A percentile compares a stretch with the other conserved stretches of the same genome.
These are phyloP conservation scores for Verticillium isaacii DNA, from an alignment of 2,329 filamentous ascomycete genomes.

Conservation along the genomic window DNA sequence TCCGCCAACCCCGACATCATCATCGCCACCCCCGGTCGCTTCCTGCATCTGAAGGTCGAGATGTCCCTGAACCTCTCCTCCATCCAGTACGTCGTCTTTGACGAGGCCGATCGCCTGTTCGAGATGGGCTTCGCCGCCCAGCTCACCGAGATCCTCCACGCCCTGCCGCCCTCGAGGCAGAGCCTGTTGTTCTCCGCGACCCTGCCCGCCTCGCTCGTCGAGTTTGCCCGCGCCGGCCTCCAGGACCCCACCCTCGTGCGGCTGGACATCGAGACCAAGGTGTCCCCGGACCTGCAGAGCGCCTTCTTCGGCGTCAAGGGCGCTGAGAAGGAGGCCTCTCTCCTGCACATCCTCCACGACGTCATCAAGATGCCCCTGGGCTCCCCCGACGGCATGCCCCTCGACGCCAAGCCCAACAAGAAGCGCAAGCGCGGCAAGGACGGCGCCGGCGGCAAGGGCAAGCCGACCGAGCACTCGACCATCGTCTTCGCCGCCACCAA, in stretches of 20 bases:
- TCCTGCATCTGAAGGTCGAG: slow-evolving; percentile 93
- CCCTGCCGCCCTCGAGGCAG: slow-evolving; percentile 77
- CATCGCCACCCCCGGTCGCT: slow-evolving; percentile 94
- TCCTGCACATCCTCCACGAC: slow-evolving; percentile 84
- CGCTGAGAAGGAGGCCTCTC: slow-evolving; percentile 86
- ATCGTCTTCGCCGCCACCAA: slow-evolving; percentile 95
- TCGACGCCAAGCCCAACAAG: slow-evolving; percentile 47
- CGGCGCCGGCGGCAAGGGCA: slow-evolving; percentile 52
- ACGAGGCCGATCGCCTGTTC: slow-evolving; percentile 94
- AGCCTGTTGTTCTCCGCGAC: slow-evolving; percentile 95
- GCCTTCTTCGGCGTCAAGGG: slow-evolving; percentile 93
- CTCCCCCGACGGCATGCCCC: slow-evolving; percentile 46
- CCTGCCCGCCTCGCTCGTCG: slow-evolving; percentile 86
- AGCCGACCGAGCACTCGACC: slow-evolving; percentile 84
- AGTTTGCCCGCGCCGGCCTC: slow-evolving; percentile 89
- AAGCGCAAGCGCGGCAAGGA: slow-evolving; percentile 66
- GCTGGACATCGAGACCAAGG: slow-evolving; percentile 89
- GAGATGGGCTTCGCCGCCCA: slow-evolving; percentile 98
- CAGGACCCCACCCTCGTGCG: slow-evolving; percentile 89
- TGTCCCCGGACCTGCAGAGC: slow-evolving; percentile 92
- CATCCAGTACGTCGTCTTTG: slow-evolving; percentile 91
- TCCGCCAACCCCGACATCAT: slow-evolving; percentile 93
- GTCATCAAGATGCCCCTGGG: slow-evolving; percentile 85
- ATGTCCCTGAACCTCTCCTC: slow-evolving; percentile 91
- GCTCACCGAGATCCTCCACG: slow-evolving; percentile 86